Percentiles rank a stretch among this genome's conserved stretches.
Conservation (phyloP, 2,329 filamentous ascomycete species). For the Phyllachora maydis region DNA sequence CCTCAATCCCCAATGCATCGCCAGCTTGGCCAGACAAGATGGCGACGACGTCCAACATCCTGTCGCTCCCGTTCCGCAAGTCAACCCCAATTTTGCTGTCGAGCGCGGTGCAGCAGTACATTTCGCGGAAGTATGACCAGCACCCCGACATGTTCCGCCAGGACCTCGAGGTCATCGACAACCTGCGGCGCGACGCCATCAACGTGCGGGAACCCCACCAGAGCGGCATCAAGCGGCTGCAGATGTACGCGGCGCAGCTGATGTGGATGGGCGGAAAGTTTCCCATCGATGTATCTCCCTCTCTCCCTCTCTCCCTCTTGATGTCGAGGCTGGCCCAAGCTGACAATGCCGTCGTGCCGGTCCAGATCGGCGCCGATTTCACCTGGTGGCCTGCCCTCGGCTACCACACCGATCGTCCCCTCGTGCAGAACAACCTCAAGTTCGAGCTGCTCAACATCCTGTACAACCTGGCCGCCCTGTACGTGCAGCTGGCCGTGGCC, state of each 20-base stretch:
- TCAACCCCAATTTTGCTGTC: constrained; percentile 63
- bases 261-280: constrained; percentile 92
- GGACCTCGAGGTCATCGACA: constrained; percentile 70
- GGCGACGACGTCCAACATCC: constrained; percentile 44
- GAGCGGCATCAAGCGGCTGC: constrained; percentile 73
- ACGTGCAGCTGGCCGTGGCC: constrained; percentile 74
- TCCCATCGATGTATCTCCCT: constrained; percentile 53
- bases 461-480: constrained; percentile 83
- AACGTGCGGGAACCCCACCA: constrained; percentile 74
- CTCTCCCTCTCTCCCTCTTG: constrained; percentile 2
- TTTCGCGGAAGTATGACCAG: constrained; percentile 95
- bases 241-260: constrained; percentile 78
- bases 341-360: too few species aligned
- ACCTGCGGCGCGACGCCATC: constrained; percentile 66
- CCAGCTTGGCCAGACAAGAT: too few species aligned
- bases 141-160: constrained; percentile 91
- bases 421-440: constrained; percentile 43
- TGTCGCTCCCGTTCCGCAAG: constrained; percentile 74
- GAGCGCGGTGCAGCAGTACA: constrained; percentile 77
- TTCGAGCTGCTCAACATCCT: constrained; percentile 84
- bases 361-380: constrained; percentile 77
- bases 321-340: not conserved
- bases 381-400: constrained; percentile 89
- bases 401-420: constrained; percentile 62
- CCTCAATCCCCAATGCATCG: too few species aligned